Conservation (phyloP, 163 green algal genomes). For the Scenedesmus sp. region DNA sequence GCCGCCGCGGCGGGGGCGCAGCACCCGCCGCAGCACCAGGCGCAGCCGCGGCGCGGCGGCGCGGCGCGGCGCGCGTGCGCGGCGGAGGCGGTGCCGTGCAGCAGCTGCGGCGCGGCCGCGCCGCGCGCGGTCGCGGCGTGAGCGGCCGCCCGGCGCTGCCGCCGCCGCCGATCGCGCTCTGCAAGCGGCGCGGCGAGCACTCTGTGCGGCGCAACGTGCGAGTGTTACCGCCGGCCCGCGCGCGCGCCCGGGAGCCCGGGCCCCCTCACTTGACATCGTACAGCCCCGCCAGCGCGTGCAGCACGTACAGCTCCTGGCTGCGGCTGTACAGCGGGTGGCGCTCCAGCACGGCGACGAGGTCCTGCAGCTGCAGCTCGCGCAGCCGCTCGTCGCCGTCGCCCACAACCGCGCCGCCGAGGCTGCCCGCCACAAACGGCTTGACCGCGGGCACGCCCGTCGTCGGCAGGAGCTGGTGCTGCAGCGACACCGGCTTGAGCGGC, state of each 20-base stretch:
- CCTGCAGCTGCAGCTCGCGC: constrained; percentile 24
- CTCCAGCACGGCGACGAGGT: constrained; percentile 45
- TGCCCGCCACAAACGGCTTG: constrained; percentile 36
- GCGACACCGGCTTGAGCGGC: constrained; percentile 14
- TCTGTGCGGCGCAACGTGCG: too few species aligned
- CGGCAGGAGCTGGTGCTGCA: constrained; percentile 37
- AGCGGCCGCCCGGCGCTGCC: too few species aligned
- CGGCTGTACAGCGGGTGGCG: constrained; percentile 39
- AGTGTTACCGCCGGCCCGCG: background rate
- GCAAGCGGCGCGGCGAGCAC: too few species aligned
- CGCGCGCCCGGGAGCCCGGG: background rate
- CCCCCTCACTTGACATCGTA: background rate
- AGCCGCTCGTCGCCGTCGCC: constrained; percentile 2
- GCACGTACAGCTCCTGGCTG: constrained; percentile 37
- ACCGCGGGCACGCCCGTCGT: background rate
- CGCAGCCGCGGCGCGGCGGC: background rate
- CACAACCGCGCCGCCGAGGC: background rate
- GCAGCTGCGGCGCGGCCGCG: too few species aligned
- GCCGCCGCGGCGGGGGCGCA: too few species aligned
- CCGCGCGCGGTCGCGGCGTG: too few species aligned
- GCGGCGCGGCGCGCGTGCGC: constrained; percentile 11
- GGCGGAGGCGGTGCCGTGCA: background rate
- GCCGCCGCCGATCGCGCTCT: too few species aligned
- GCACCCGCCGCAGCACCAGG: constrained; percentile 6
- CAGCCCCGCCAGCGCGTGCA: constrained; percentile 26